Base-by-base conservation (phyloP, 164 flowering plant species). In the Umbellularia californica region DNA sequence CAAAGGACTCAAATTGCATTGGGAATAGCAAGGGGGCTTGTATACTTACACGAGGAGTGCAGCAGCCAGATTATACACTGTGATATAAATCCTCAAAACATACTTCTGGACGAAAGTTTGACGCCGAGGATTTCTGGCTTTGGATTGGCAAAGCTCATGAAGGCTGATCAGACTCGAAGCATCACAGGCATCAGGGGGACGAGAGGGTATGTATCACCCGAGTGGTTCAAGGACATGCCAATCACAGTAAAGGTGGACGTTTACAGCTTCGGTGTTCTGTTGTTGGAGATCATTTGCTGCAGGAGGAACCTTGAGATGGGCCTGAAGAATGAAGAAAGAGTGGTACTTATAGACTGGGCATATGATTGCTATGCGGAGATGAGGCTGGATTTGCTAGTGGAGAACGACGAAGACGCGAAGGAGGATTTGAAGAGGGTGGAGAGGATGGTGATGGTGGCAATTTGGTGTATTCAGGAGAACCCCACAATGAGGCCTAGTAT, bases 191-290 rank as follows among this genome's bases (percentile, higher is more conserved):
- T 80, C 52, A 72, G 83, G 51, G 83, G 83, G 19, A 80, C 83
- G 0, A 71, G 51, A 65, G 83, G 83, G 14, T 75, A 80, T 63
- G 80, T 80, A 1, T 78, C 83, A 1, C 80, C 83, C 0, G 83
- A 80, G 67, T 80, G 83, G 80, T 80, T 77, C 76, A 77, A 20
- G 65, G 69, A 27, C 55, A 69, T 69, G 73, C 65, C 78, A 2
- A 75, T 80, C 72, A 77, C 83, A 1, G 63, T 75, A 12, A 80
- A 80, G 71, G 83, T 80, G n/a, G 79, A 80, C 60, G 83, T 77
- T 23, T 80, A 80, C 55, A 80, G 80, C 63, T 77, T 71, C 22
- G 83, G 83, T 0, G 71, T 77, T 20, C 1, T 80, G 80, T 65
- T 81, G 65, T 62, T 81, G 69, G 83, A 81, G 76, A 72, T 72